Base-by-base conservation (phyloP, 2,329 filamentous ascomycete genomes). In the Ramichloridium luteum region DNA sequence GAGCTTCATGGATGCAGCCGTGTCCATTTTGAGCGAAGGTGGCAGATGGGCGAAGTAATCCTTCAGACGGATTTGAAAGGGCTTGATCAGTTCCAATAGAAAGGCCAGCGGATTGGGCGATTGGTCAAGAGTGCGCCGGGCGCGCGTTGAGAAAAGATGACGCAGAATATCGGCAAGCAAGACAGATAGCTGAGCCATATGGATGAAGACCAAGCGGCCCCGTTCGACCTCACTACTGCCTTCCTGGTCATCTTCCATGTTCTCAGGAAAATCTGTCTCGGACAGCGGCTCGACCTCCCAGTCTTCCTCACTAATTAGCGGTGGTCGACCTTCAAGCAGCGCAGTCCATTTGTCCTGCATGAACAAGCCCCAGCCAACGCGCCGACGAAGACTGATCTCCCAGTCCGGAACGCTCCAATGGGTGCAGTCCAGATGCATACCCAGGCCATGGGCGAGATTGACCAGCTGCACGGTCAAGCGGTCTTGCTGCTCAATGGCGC, bases 381-480 rank as follows among this genome's bases (percentile, higher is more conserved):
- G 42, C 22, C 46, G 34, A 13, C 49, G 38, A n/a, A 53, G 32
- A 16, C 46, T 41, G 13, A 45, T 44, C 31, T 53, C 49, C 48
- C 49, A 51, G 3, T 43, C 35, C 2, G 48, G 48, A 8, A 51
- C 34, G 14, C 48, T 41, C 48, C 48, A 51, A 13, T 38, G 22
- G 2, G 44, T 39, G 11, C 43, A 39, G 17, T 53, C 48, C 5
- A 51, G 36, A 30, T 61, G 56, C 2, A 61, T 41, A 3, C 58
- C 58, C 4, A 61, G 45, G n/a, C 53, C 48, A 29, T 60, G 55
- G 4, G 50, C 50, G n/a, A 61, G 41, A 2, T 51, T 51, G 4
- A 61, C 49, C 5, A 60, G 45, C 23, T 59, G 51, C 13, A 51
- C 49, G 1, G 54, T 57, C 20, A 52, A 35, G n/a, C 39, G 42